A percentile compares a stretch with the other conserved stretches of the same genome.
These are phyloP conservation scores for Marasmius sp. DNA, from an alignment of 1,284 basidiomycete genomes.

Conservation along the genomic window DNA sequence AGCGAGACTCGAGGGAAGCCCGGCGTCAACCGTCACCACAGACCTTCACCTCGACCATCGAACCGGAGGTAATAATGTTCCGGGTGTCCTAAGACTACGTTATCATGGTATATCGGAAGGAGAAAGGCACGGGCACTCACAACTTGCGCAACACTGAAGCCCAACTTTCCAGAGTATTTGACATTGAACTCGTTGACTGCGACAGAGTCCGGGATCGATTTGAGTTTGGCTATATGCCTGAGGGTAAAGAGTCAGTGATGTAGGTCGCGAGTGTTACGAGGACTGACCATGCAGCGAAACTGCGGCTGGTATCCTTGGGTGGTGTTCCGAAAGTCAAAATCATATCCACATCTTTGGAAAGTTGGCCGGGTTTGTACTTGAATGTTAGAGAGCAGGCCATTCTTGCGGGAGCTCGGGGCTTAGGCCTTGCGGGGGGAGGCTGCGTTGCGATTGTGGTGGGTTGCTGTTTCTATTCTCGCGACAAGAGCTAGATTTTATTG, in stretches of 20 bases:
- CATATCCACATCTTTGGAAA: neutral
- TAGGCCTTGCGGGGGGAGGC: neutral
- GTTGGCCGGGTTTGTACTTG: neutral
- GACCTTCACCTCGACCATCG: neutral
- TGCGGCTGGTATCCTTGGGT: neutral
- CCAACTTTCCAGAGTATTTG: neutral
- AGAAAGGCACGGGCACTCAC: neutral
- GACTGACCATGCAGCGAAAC: neutral
- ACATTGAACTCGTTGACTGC: neutral
- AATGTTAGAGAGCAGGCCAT: neutral
- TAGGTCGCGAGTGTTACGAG: neutral
- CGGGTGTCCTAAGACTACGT: neutral
- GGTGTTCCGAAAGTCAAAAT: neutral
- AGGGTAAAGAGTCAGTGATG: neutral
- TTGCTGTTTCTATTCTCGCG: no score
- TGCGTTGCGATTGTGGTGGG: neutral
- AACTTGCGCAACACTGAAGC: neutral
- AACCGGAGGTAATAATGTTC: neutral
- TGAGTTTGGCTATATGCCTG: neutral
- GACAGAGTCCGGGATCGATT: neutral
- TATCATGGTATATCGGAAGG: neutral
- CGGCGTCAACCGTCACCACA: neutral
- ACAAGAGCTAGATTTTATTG: no score
- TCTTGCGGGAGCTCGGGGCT: neutral
- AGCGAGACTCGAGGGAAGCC: neutral